Evolutionary conservation across 2,329 filamentous ascomycete species (phyloP).

Genomic region (Paraphoma sp.): DNA sequence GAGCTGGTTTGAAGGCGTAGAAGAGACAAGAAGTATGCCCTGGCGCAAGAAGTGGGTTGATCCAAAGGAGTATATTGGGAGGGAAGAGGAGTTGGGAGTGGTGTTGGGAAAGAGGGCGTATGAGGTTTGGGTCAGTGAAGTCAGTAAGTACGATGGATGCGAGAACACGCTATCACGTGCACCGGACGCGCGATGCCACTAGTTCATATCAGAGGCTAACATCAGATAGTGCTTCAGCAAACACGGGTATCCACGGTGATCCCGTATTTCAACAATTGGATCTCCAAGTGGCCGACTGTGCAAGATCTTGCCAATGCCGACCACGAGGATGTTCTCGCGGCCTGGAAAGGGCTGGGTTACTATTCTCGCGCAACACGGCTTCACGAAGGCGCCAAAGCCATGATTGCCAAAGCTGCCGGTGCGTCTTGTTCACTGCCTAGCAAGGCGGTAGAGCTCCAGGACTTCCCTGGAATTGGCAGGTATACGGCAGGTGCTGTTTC

Average conservation of each 20-base stretch:
- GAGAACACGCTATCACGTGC: background rate
- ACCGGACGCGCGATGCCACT: too few relatives aligned
- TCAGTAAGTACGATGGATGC: slow-evolving; percentile 50
- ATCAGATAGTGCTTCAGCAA: slow-evolving; percentile 63
- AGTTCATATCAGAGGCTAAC: slow-evolving; percentile 4
- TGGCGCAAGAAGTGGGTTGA: slow-evolving; percentile 64
- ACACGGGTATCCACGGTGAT: slow-evolving; percentile 68
- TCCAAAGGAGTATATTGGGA: slow-evolving; percentile 39
- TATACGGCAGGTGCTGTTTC: slow-evolving; percentile 70
- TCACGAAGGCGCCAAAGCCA: slow-evolving; percentile 62
- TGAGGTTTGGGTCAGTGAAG: slow-evolving; percentile 71
- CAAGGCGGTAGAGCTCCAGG: slow-evolving; percentile 53
- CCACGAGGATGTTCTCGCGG: slow-evolving; percentile 63
- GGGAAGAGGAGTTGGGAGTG: slow-evolving; percentile 40
- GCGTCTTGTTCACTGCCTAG: slow-evolving; percentile 59
- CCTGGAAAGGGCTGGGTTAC: slow-evolving; percentile 69
- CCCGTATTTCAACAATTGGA: slow-evolving; percentile 70
- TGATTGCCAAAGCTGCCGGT: slow-evolving; percentile 49
- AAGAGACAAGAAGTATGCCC: slow-evolving; percentile 44
- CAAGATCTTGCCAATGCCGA: slow-evolving; percentile 61
- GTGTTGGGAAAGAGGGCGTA: slow-evolving; percentile 64
- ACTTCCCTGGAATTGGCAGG: slow-evolving; percentile 65
- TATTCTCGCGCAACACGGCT: slow-evolving; percentile 69
- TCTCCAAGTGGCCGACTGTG: slow-evolving; percentile 66
- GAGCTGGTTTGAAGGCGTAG: slow-evolving; percentile 40